Evolutionary conservation across 2,329 filamentous ascomycete genomes (phyloP), one percentile per base, ranked within the genome.

Genomic region (Colletotrichum navitas): DNA sequence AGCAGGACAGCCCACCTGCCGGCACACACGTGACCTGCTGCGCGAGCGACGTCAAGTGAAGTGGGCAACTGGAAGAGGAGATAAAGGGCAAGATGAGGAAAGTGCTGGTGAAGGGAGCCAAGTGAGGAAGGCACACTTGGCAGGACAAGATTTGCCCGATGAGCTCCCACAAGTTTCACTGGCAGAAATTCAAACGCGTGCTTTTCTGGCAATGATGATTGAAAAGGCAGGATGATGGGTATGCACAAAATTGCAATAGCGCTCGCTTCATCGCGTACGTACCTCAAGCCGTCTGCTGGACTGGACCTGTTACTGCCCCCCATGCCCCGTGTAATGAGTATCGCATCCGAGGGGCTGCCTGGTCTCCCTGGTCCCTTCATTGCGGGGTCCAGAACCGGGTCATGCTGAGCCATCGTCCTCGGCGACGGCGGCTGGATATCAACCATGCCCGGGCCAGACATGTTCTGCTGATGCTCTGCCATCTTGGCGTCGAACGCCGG

Each of bases 401-500:
- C 68, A 29, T 39, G 36, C 11, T 63, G 65, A 14, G 34, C 58
- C 16, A 56, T 74, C 32, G 76, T 76, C 34, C 73, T 76, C 24
- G 76, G 75, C 7, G 78, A 77, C 6, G 75, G 73, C 3, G 75
- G 74, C 52, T 68, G 68, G 2, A 72, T 68, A 14, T 77, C 76
- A n/a, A 73, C 66, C 12, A 73, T 65, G 8, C 74, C 71, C 3
- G 74, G 71, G 5, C 72, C 74, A 8, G 69, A 34, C 54, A 68
- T 74, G 32, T 49, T 52, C 29, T 71, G 74, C 41, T 73, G 73
- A 7, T 69, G 68, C 11, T 75, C 75, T 16, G 78, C 79, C 51
- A 80, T 73, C 68, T 79, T 83, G 26, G 80, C 77, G 62, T 85
- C 83, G 24, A 81, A 75, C 5, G 78, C 76, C 6, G 81, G 80